phyloP scores from a whole-genome alignment of 2,329 filamentous ascomycete species.

The Fusarium floridanum region DNA sequence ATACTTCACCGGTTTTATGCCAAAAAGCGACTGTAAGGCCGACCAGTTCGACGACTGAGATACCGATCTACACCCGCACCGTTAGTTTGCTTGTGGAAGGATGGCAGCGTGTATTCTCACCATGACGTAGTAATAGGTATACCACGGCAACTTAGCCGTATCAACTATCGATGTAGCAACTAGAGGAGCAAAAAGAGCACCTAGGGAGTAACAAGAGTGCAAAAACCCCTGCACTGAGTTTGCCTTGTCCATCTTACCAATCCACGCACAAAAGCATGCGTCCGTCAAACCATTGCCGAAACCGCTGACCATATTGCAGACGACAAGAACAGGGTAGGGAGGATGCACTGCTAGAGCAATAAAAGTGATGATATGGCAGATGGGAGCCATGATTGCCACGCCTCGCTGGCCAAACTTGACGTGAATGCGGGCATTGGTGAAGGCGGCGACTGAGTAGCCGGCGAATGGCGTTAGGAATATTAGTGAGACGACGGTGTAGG shows the following conservation, averaged over 20 bases:
- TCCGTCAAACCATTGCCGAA: conserved; percentile 76
- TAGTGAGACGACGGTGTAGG: conserved; percentile 71
- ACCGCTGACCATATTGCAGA: conserved; percentile 73
- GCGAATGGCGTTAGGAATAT: conserved; percentile 74
- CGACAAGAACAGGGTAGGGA: conserved; percentile 72
- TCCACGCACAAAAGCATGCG: conserved; percentile 63
- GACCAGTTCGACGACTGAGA: conserved; percentile 67
- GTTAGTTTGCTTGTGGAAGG: background rate
- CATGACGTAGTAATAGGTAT: conserved; percentile 79
- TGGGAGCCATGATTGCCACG: conserved; percentile 71
- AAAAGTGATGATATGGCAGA: conserved; percentile 73
- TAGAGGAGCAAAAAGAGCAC: conserved; percentile 73
- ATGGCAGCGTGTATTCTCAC: conserved; percentile 56
- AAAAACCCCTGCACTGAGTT: conserved; percentile 76
- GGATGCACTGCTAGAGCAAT: conserved; percentile 71
- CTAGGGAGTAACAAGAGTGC: conserved; percentile 75
- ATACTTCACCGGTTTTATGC: conserved; percentile 67
- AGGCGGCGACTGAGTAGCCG: conserved; percentile 72
- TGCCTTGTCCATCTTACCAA: conserved; percentile 75
- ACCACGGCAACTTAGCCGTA: conserved; percentile 71
- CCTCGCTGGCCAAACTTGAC: conserved; percentile 74
- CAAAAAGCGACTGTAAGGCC: conserved; percentile 69
- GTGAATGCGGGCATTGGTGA: conserved; percentile 72
- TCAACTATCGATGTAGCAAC: conserved; percentile 77
- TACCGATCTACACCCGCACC: conserved; percentile 50